Evolutionary conservation across 106 monocot species (phyloP), one percentile per base, ranked within the genome.

Genomic region (Cymbidium sinense): DNA sequence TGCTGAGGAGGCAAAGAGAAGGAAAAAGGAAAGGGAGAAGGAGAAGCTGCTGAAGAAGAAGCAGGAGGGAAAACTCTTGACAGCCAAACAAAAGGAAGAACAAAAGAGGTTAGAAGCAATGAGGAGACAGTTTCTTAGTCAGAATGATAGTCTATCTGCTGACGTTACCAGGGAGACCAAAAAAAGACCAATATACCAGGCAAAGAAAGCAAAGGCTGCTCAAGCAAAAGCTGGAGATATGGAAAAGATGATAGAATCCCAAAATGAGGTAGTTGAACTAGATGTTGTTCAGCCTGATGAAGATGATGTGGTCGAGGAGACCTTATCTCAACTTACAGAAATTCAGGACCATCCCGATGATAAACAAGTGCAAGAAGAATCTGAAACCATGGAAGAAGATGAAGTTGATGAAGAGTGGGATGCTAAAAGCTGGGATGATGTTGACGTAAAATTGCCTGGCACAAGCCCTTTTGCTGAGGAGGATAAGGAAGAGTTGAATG

Each of bases 341-440:
- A 73, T 64, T 34, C 90, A 88, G 31, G 90, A 89, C 19, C 85
- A 64, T 76, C 61, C 73, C n/a, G 93, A 93, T 79, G 76, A 43
- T 71, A 73, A 80, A 20, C 76, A 80, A 75, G 85, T 85, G 61
- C 11, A 17, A 37, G 89, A 82, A 81, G 87, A 81, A 52, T 50
- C 39, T 19, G 77, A 84, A 86, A 81, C 75, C 11, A 65, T 82
- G 70, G 94, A 91, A 37, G 93, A 89, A 4, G 90, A 90, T 28
- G 93, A 91, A 27, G 90, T 88, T 4, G 91, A 94, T 3, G 96
- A 92, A 2, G 96, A 96, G 51, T 94, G 98, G 94, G 98, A 98
- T 88, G 94, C 94, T 25, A 94, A 98, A 87, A 98, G 98, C 77
- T 98, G 91, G 94, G 98, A 98, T 86, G 92, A 94, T 79, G 81